Evolutionary conservation across 2,329 filamentous ascomycete genomes (phyloP), one percentile per base, ranked within the genome.

Genomic region (Macrophomina phaseolina): DNA sequence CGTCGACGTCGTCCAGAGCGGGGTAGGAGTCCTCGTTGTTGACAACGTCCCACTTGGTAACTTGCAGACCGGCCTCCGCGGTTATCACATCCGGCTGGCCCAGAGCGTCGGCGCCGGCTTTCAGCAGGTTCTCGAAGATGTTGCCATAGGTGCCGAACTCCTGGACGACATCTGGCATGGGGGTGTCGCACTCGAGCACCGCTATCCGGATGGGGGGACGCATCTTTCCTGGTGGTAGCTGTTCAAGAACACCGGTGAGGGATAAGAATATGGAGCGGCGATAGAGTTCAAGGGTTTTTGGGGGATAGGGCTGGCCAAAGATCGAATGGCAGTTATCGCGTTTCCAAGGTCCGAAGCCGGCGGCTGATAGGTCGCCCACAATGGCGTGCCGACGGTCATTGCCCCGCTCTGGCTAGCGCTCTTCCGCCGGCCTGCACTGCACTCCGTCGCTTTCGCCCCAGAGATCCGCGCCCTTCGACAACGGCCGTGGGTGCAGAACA

Each of bases 171-270:
- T 85, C 79, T 1, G 88, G 85, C 60, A 91, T 83, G 1, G 93
- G 93, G 1, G 87, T 91, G 80, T 97, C 94, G 82, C 91, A 90
- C 83, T 97, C 92, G 71, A 98, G 89, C 72, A 98, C 86, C 55
- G 94, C 93, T 79, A 97, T 90, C 66, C 91, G 90, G 71, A 94
- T 81, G 36, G 78, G 75, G 5, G 75, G 73, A 68, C 76, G 78
- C 76, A 80, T 79, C 45, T 56, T 61, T 23, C 7, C 14, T 48
- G 16, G 30, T n/a, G 32, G 30, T 34, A 32, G 23, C n/a, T 62
- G 51, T 7, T 36, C 14, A 36, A 28, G 42, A 38, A 49, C 58
- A 49, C 58, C 23, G 58, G 23, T 23, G 23, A 23, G 23, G 6
- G 40, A n/a, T 18, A 48, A 34, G 1, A 49, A 49, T 38, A 62